Evolutionary conservation across 768 basidiomycete species (phyloP).

Genomic region (Macrolepiota dolichaula): DNA sequence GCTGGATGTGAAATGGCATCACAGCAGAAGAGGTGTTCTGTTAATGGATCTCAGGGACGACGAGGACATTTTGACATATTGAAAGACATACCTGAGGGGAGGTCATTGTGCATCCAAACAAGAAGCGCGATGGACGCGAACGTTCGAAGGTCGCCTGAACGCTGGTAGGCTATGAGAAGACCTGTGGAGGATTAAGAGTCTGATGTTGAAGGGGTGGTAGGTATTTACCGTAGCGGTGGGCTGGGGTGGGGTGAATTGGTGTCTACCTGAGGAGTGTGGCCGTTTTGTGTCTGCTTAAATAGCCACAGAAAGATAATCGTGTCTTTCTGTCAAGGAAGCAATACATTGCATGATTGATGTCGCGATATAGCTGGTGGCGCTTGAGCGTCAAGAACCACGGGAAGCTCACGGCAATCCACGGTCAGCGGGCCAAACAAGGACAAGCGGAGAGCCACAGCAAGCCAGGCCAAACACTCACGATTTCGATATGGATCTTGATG

Average conservation of each 20-base stretch:
- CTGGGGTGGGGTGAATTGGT: background rate
- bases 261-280: background rate
- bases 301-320: background rate
- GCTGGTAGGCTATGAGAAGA: constrained; percentile 42
- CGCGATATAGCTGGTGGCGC: background rate
- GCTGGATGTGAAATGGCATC: constrained; percentile 62
- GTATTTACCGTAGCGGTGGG: background rate
- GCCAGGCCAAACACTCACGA: background rate
- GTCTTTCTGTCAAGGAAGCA: background rate
- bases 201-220: background rate
- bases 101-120: constrained; percentile 54
- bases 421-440: background rate
- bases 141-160: constrained; percentile 51
- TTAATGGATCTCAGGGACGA: background rate
- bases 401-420: background rate
- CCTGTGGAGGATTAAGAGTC: constrained; percentile 13
- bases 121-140: constrained; percentile 77
- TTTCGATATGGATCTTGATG: background rate
- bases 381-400: background rate
- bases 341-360: constrained; percentile 10
- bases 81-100: constrained; percentile 45
- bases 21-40: constrained; percentile 29
- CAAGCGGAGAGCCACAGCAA: background rate
- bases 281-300: background rate
- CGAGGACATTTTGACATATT: background rate